Evolutionary conservation across 2,329 filamentous ascomycete genomes (phyloP).

Genomic region (Fusarium foetens): DNA sequence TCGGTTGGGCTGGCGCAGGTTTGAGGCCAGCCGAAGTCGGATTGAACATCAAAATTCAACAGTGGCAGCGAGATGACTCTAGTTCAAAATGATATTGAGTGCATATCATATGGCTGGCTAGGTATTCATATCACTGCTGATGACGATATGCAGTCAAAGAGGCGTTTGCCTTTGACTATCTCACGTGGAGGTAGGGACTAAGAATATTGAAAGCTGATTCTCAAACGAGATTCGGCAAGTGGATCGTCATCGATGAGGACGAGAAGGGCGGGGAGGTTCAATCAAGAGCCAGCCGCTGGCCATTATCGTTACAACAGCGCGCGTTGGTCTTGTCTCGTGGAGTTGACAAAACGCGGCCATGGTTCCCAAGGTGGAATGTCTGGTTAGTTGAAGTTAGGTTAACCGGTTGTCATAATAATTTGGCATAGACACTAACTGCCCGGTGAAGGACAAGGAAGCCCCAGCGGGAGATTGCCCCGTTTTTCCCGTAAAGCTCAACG

Average conservation of each 20-base stretch:
- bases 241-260: not conserved
- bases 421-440: not conserved
- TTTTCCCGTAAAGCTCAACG: constrained; percentile 26
- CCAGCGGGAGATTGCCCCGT: constrained; percentile 29
- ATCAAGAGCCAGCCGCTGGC: not conserved
- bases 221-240: constrained; percentile 1
- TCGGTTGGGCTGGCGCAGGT: constrained; percentile 28
- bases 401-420: not conserved
- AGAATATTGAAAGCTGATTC: constrained; percentile 1
- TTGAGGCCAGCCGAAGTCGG: constrained; percentile 28
- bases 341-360: not conserved
- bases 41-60: not conserved
- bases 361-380: not conserved
- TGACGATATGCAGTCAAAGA: not conserved
- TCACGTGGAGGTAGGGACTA: not conserved
- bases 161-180: not conserved
- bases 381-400: constrained; percentile 8
- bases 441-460: constrained; percentile 21
- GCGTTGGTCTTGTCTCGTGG: not conserved
- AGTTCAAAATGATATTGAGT: not conserved
- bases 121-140: not conserved
- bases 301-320: not conserved
- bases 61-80: not conserved
- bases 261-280: not conserved
- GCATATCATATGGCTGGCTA: not conserved